Conservation (phyloP, 106 monocot genomes). For the Cymbidium sinense region DNA sequence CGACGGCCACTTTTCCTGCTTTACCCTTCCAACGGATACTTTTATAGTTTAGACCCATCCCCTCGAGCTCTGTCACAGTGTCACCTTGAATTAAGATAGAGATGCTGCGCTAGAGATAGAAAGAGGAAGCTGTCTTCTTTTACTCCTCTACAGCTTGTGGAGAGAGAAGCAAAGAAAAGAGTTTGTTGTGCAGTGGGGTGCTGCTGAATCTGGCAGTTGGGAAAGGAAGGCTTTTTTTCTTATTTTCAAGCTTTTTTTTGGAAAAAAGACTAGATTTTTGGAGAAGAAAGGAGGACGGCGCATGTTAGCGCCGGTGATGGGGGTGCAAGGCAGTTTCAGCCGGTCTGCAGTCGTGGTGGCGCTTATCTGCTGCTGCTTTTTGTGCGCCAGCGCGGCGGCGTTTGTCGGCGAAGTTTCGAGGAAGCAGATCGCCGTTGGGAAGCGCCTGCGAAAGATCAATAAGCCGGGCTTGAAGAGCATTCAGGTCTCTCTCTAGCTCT, state of each 20-base stretch:
- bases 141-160: not conserved
- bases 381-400: conserved; percentile 16
- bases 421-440: conserved; percentile 22
- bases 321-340: not conserved
- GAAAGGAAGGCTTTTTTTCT: not conserved
- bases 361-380: conserved; percentile 15
- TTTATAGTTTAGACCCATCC: not conserved
- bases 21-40: conserved; percentile 10
- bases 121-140: not conserved
- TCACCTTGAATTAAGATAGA: not conserved
- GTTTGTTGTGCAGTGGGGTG: not conserved
- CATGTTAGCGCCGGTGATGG: conserved; percentile 12
- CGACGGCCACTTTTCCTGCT: not conserved
- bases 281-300: conserved; percentile 9
- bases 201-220: not conserved
- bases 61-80: not conserved
- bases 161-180: not conserved
- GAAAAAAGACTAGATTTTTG: not conserved
- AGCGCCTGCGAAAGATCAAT: conserved; percentile 61
- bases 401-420: not conserved
- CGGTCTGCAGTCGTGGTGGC: not conserved
- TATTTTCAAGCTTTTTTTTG: not conserved
- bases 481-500: conserved; percentile 24
- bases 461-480: conserved; percentile 67
- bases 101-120: not conserved